Evolutionary conservation across 75 land plant species (phyloP), one percentile per base, ranked within the genome.

Genomic region (Cryptomeria japonica): DNA sequence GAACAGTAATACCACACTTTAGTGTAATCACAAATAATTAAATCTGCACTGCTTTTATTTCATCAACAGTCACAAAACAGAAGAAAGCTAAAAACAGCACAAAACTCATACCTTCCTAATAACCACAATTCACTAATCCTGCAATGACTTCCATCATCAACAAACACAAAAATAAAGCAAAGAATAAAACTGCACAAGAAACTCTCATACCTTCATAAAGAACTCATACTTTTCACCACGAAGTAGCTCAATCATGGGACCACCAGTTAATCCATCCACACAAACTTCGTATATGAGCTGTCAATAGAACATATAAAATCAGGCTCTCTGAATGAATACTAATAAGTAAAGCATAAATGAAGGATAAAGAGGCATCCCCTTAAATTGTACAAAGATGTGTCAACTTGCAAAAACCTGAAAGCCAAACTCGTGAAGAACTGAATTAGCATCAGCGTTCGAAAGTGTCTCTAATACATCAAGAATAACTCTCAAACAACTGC

Each of bases 251-350:
- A 95, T 91, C 64, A 86, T 89, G 37, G 99, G 94, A 64, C 87
- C 94, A 91, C 92, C 80, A 28, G 99, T 98, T 31, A 97, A 72
- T 0, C 93, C 93, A 90, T 97, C 97, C 79, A 93, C 86, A 88
- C 99, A 97, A 42, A 98, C 93, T 88, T 97, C 99, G 86, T 97
- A 95, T 87, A 98, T 89, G 53, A 98, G 94, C 99, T 98, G 91
- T 56, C 39, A 32, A 72, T 11, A 32, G 18, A 84, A 80, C 25
- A 64, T 8, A 79, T 18, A 11, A 79, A 87, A 49, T 46, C 11
- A 46, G 19, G 44, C 19, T 87, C 15, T 34, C 77, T 75, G 16
- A 75, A 14, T 32, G 1, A 34, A 34, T 75, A 14, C 3, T 10
- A 12, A 75, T 51, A 75, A 32, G 77, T 34, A 75, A 34, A 32